phyloP scores from a whole-genome alignment of 352 stramenopile genomes.

The Nothophytophthora sp. region DNA sequence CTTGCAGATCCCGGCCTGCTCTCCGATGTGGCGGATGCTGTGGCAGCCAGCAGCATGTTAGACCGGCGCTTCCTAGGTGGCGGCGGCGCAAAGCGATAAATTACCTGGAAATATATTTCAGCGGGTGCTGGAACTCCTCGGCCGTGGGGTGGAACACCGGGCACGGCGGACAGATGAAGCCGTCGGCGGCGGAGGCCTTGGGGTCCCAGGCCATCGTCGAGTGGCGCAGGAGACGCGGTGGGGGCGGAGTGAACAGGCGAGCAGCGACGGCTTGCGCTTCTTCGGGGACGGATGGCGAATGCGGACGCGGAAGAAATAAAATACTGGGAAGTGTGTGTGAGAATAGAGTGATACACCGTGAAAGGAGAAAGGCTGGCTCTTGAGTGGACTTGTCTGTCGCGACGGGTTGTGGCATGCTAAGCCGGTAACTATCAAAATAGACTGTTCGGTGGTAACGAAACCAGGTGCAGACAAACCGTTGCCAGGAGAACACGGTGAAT shows the following conservation, averaged over 20 bases:
- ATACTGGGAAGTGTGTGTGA: constrained; percentile 8
- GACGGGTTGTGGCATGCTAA: constrained; percentile 4
- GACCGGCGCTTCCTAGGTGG: constrained; percentile 6
- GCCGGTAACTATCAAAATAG: constrained; percentile 3
- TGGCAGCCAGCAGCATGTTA: background rate
- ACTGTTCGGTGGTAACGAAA: constrained; percentile 14
- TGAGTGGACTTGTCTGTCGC: background rate
- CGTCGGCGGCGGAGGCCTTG: constrained; percentile 44
- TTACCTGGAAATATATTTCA: constrained; percentile 94
- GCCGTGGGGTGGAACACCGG: constrained; percentile 85
- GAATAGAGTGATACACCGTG: too few species aligned
- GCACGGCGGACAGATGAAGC: constrained; percentile 85
- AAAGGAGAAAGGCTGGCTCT: too few species aligned
- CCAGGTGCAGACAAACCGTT: background rate
- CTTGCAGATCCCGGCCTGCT: constrained; percentile 97
- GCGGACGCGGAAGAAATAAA: constrained; percentile 25
- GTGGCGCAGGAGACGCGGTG: background rate
- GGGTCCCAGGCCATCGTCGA: constrained; percentile 73
- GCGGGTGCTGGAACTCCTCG: constrained; percentile 89
- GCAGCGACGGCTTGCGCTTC: constrained; percentile 5
- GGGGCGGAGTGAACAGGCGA: background rate
- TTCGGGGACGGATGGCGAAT: constrained; percentile 13
- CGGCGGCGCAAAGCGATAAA: constrained; percentile 29
- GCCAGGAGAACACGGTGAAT: constrained; percentile 4
- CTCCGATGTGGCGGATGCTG: constrained; percentile 89